Evolutionary conservation across 305 asterid genomes (phyloP), one percentile per base, ranked within the genome.

Genomic region (Fraxinus angustifolia): DNA sequence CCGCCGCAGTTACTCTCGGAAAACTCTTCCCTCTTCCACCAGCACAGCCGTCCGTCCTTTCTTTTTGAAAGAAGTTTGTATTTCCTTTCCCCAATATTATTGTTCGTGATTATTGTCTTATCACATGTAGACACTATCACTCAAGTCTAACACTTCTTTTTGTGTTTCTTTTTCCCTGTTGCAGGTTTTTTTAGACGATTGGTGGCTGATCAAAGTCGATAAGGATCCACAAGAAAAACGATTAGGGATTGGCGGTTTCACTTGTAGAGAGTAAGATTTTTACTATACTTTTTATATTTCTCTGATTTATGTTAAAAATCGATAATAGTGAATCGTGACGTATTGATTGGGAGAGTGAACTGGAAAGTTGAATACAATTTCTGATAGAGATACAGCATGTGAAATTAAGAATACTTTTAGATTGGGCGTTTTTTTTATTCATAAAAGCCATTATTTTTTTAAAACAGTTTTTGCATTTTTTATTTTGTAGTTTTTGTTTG

Each of bases 61-160:
- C 17, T 74, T 50, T 26, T 75, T 35, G 81, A 83, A 78, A 16
- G 83, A 83, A 81, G 85, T 86, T 73, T 1, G 79, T 58, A 73
- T 19, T 5, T 83, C 23, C 38, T 68, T 30, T 65, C 77, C 56
- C 72, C 38, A n/a, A 26, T 17, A 62, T 34, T 36, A 48, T n/a
- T 33, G 40, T 30, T 28, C 23, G 2, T 65, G 70, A 10, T 65
- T 73, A 80, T 50, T 77, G 53, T 42, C 48, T 56, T 56, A n/a
- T 56, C 26, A 56, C 65, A 17, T 2, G 65, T 17, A 56, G 10
- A 56, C 65, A 56, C 65, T 26, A n/a, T 56, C 65, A 17, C 65
- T 6, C 65, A 26, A 45, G 14, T 79, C 74, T 76, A 56, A 34
- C 75, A 56, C 82, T 73, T 30, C 23, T 50, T 60, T 8, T 19